phyloP scores from a whole-genome alignment of 2,329 filamentous ascomycete species.

The Aquanectria penicillioides region DNA sequence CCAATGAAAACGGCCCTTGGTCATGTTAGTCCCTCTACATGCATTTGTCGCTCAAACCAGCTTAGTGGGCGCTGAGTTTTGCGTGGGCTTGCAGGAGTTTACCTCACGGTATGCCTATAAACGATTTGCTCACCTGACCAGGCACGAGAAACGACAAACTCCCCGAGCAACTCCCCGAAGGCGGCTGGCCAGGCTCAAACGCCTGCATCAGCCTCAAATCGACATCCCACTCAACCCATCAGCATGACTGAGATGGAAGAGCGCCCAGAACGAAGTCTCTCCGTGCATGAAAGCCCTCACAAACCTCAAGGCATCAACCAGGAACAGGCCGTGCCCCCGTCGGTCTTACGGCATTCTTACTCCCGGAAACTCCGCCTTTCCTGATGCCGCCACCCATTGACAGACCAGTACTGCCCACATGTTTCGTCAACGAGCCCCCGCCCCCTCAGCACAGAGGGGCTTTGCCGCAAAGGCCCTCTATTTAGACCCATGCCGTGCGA shows the following conservation, averaged over 20 bases:
- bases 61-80: background rate
- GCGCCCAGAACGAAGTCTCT: too few relatives aligned
- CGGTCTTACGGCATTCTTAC: conserved; percentile 29
- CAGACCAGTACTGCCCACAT: conserved; percentile 9
- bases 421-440: conserved; percentile 22
- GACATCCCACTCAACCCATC: too few relatives aligned
- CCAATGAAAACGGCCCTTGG: background rate
- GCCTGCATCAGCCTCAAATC: conserved; percentile 4
- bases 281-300: too few relatives aligned
- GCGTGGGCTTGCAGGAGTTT: background rate
- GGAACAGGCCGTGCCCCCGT: too few relatives aligned
- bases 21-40: background rate
- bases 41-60: background rate
- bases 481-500: conserved; percentile 5
- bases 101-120: background rate
- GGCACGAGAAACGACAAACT: conserved; percentile 22
- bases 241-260: too few relatives aligned
- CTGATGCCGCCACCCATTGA: conserved; percentile 9
- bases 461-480: conserved; percentile 9
- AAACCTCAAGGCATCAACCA: too few relatives aligned
- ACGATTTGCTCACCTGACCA: conserved; percentile 19
- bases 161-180: conserved; percentile 26
- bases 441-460: conserved; percentile 16
- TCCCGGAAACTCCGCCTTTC: conserved; percentile 32
- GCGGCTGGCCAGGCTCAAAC: background rate